A percentile compares a stretch with the other conserved stretches of the same genome.
Conservation (phyloP, 2,329 filamentous ascomycete species). For the Venturia carpophila region DNA sequence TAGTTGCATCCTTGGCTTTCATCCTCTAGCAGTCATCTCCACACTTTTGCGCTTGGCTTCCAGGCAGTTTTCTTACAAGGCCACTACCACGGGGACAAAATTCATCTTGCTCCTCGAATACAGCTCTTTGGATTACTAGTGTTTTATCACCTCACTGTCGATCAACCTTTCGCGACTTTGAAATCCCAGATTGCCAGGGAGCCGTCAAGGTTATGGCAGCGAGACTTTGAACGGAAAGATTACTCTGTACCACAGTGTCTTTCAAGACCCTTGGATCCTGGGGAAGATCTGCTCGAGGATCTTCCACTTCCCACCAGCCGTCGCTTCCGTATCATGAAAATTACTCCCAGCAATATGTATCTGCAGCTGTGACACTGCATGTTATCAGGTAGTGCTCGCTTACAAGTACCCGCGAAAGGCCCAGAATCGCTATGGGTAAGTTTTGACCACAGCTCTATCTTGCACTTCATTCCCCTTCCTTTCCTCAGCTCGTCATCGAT, state of each 20-base stretch:
- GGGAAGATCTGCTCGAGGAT: slow-evolving; percentile 3
- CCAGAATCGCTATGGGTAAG: neutral
- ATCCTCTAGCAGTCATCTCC: neutral
- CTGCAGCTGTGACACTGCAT: slow-evolving; percentile 1
- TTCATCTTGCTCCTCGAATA: neutral
- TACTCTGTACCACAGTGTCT: neutral
- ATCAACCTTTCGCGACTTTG: neutral
- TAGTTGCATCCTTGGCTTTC: neutral
- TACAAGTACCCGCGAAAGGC: slow-evolving; percentile 1
- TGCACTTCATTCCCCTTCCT: neutral
- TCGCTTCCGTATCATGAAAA: neutral
- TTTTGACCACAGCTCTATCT: neutral
- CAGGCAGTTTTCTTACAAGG: neutral
- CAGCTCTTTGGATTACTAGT: neutral
- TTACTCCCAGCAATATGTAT: neutral
- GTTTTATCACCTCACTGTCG: too few relatives aligned
- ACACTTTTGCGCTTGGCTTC: neutral
- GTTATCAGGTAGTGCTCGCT: neutral
- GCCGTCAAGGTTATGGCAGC: neutral
- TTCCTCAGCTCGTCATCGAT: neutral
- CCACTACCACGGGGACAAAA: neutral
- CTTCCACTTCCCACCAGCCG: neutral
- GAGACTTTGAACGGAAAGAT: neutral
- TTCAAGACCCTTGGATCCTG: neutral
- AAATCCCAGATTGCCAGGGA: neutral